Evolutionary conservation across 495 filamentous ascomycete species (phyloP).

Genomic region (Bryoglossum gracile): DNA sequence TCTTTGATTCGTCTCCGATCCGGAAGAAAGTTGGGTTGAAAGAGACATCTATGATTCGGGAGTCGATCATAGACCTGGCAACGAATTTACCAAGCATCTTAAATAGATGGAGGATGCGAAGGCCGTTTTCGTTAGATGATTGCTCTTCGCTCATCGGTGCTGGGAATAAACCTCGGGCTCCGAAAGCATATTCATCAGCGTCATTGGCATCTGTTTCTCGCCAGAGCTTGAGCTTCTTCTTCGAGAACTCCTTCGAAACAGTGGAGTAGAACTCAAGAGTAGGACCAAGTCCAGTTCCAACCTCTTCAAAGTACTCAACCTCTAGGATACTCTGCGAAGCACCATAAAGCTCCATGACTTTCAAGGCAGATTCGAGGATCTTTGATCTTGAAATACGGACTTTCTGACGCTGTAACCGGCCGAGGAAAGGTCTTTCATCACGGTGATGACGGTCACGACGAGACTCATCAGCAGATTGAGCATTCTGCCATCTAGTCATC

Average conservation of each 20-base stretch:
- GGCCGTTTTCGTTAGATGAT: constrained; percentile 64
- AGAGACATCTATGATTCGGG: constrained; percentile 93
- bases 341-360: constrained; percentile 99
- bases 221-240: constrained; percentile 95
- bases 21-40: constrained; percentile 99
- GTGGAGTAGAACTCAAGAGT: constrained; percentile 98
- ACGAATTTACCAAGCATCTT: constrained; percentile 97
- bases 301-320: constrained; percentile 98
- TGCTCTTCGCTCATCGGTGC: constrained; percentile 82
- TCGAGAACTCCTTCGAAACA: constrained; percentile 94
- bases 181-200: constrained; percentile 79
- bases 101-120: constrained; percentile 78
- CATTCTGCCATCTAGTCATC: constrained; percentile 95
- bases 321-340: constrained; percentile 91
- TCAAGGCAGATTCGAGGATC: constrained; percentile 92
- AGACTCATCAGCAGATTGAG: constrained; percentile 69
- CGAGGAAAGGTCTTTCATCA: constrained; percentile 89
- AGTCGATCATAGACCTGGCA: constrained; percentile 96
- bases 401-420: constrained; percentile 90
- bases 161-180: constrained; percentile 80
- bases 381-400: constrained; percentile 89
- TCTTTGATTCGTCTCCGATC: constrained; percentile 65
- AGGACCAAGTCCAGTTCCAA: constrained; percentile 91
- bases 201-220: constrained; percentile 77
- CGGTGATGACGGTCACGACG: constrained; percentile 74